Evolutionary conservation across 2,329 filamentous ascomycete species (phyloP).

Genomic region (Seiridium cupressi): DNA sequence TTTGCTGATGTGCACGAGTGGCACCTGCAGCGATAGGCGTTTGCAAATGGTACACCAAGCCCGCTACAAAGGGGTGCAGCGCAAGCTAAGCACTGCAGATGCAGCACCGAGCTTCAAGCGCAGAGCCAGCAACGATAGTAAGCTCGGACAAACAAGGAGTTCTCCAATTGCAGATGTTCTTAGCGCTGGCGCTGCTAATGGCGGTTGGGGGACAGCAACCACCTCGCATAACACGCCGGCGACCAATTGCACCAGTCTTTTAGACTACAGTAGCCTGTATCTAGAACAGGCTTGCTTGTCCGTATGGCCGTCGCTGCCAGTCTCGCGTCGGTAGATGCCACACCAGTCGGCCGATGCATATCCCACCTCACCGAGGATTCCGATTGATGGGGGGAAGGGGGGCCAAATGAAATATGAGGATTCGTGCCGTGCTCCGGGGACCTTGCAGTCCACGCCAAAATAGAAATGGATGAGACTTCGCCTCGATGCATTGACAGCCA

Average conservation of each 20-base stretch:
- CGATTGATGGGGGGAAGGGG: neutral
- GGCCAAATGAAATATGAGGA: too few species aligned
- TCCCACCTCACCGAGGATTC: neutral
- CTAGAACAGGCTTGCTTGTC: neutral
- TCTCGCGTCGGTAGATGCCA: neutral
- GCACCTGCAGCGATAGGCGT: neutral
- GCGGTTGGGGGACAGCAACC: neutral
- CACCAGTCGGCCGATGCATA: neutral
- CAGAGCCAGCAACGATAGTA: too few species aligned
- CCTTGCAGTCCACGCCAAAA: too few species aligned
- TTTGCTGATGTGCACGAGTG: too few species aligned
- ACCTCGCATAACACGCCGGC: neutral
- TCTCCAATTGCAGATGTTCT: neutral
- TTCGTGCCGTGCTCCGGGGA: too few species aligned
- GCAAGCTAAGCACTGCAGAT: too few species aligned
- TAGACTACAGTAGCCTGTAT: constrained; percentile 1
- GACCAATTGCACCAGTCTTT: neutral
- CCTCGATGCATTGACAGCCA: too few species aligned
- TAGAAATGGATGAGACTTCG: too few species aligned
- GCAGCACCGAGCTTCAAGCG: too few species aligned
- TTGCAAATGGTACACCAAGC: neutral
- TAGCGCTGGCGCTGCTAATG: neutral
- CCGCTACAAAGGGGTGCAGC: too few species aligned
- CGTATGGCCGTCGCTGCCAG: neutral
- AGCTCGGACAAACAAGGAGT: neutral